phyloP scores from a whole-genome alignment of 306 rosid species.

The Dalbergia oliveri region DNA sequence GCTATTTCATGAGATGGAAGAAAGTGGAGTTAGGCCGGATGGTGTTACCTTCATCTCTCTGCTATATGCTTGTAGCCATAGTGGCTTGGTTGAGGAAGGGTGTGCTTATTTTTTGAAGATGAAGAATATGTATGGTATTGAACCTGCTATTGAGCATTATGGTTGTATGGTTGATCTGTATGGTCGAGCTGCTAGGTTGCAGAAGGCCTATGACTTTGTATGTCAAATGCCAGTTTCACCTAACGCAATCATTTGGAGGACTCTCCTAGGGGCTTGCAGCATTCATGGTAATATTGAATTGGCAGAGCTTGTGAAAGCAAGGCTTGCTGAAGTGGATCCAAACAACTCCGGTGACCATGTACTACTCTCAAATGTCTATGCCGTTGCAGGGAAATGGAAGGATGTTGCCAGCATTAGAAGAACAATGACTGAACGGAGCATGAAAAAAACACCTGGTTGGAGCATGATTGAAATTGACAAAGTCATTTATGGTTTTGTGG shows the following conservation, averaged over 20 bases:
- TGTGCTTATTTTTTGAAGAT: slow-evolving; percentile 68
- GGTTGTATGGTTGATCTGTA: slow-evolving; percentile 93
- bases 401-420: slow-evolving; percentile 76
- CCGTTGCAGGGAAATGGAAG: slow-evolving; percentile 82
- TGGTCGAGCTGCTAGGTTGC: slow-evolving; percentile 81
- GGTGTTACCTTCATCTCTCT: slow-evolving; percentile 79
- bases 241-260: slow-evolving; percentile 82
- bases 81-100: slow-evolving; percentile 77
- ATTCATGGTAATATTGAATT: slow-evolving; percentile 77
- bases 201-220: slow-evolving; percentile 73
- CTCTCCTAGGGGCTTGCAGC: slow-evolving; percentile 94
- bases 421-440: slow-evolving; percentile 66
- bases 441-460: slow-evolving; percentile 80
- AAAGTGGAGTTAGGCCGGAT: slow-evolving; percentile 66
- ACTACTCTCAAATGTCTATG: slow-evolving; percentile 83
- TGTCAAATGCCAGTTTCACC: slow-evolving; percentile 76
- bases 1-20: slow-evolving; percentile 74
- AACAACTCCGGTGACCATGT: slow-evolving; percentile 77
- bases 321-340: slow-evolving; percentile 78
- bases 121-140: slow-evolving; percentile 62
- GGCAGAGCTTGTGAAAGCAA: slow-evolving; percentile 76
- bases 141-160: slow-evolving; percentile 78
- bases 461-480: slow-evolving; percentile 84
- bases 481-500: slow-evolving; percentile 73
- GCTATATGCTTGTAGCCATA: slow-evolving; percentile 83